Evolutionary conservation across 345 rosid genomes (phyloP).

Genomic region (Pugionium dolabratum): DNA sequence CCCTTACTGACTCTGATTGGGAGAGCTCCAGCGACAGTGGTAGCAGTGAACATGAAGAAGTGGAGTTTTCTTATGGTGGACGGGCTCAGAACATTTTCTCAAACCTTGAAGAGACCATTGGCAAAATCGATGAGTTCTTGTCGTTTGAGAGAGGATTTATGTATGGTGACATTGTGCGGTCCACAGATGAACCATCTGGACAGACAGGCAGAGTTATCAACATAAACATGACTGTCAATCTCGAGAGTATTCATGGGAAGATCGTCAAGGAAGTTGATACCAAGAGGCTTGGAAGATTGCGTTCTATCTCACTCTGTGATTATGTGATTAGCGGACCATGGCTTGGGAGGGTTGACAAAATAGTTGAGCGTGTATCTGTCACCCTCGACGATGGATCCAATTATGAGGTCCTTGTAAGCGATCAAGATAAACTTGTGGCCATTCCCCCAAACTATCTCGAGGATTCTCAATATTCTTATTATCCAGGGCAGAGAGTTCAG

Average conservation of each 20-base stretch:
- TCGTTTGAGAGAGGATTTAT: conserved; percentile 75
- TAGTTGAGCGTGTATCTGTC: conserved; percentile 63
- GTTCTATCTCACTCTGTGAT: conserved; percentile 71
- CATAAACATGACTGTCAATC: conserved; percentile 55
- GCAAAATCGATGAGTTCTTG: conserved; percentile 87
- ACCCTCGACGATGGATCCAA: conserved; percentile 73
- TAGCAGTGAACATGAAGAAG: conserved; percentile 74
- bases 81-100: conserved; percentile 70
- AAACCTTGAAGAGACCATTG: conserved; percentile 77
- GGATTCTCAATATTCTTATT: conserved; percentile 63
- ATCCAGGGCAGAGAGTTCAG: conserved; percentile 88
- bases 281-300: conserved; percentile 56
- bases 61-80: conserved; percentile 56
- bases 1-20: conserved; percentile 77
- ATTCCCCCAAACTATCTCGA: conserved; percentile 59
- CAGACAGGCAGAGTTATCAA: conserved; percentile 78
- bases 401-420: conserved; percentile 58
- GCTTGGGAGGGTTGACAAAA: conserved; percentile 73
- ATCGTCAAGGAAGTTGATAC: conserved; percentile 58
- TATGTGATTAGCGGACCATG: conserved; percentile 73
- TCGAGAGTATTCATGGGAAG: conserved; percentile 65
- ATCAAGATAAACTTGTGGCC: conserved; percentile 64
- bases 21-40: conserved; percentile 80
- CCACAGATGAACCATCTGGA: conserved; percentile 60
- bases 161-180: conserved; percentile 76